Evolutionary conservation across 176 grass and related monocot species (phyloP), one percentile per base, ranked within the genome.

Genomic region (Pharus latifolius): DNA sequence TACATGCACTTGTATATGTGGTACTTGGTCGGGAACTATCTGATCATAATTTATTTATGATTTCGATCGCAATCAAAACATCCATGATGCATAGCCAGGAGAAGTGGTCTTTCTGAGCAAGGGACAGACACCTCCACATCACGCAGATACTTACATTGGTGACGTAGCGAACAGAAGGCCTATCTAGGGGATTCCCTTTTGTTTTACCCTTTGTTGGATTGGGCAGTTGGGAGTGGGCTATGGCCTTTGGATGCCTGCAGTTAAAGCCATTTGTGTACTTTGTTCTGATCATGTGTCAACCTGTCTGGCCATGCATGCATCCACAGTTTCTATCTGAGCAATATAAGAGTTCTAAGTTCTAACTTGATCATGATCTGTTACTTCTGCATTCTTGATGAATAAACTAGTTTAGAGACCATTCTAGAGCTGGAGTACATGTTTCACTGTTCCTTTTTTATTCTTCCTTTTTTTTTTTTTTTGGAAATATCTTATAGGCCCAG

Each of bases 231-330:
- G 70, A 51, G 58, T 60, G 70, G 70, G 70, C 68, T 42, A 4
- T 31, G 7, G 26, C 24, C 20, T 45, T 56, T 32, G 54, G 30
- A 57, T 38, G 25, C 20, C 27, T 50, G 19, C 15, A 30, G 53
- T 61, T 66, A 65, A 81, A 52, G 52, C 51, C 60, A 74, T 56
- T n/a, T 30, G 51, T 42, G 50, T 46, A 46, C 67, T 56, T n/a
- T 80, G 59, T 69, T 73, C 59, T 63, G 38, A 55, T 64, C 78
- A 38, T 30, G 65, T 31, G 67, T 71, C 59, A 71, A 22, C n/a
- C n/a, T n/a, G n/a, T n/a, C n/a, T n/a, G 34, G 56, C 49, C 65
- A 69, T 13, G 32, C 63, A 33, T 64, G 46, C 58, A n/a, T 56
- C 47, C 27, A 55, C 53, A 46, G 54, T 29, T 54, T 72, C 69